Evolutionary conservation across 164 flowering plant genomes (phyloP).

Genomic region (Dillenia turbinata): DNA sequence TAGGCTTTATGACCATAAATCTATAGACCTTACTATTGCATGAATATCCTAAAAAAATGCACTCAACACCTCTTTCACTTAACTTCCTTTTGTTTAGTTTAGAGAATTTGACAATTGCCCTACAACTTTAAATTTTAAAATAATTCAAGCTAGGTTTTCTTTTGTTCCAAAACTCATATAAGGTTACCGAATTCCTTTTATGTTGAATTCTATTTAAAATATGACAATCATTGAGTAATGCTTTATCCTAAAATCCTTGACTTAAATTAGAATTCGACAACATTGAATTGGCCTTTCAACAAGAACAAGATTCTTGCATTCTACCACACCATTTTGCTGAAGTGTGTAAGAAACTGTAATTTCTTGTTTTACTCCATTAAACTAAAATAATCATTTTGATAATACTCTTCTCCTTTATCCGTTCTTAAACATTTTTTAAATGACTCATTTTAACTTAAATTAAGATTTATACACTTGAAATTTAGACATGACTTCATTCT

Average conservation of each 20-base stretch:
- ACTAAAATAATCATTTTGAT: neutral
- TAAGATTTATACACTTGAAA: conserved; percentile 4
- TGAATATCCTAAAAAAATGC: conserved; percentile 14
- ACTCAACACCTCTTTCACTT: conserved; percentile 7
- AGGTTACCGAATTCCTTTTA: neutral
- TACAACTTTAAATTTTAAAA: conserved; percentile 8
- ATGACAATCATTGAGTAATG: conserved; percentile 5
- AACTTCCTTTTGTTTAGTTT: conserved; percentile 4
- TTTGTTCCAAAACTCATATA: conserved; percentile 4
- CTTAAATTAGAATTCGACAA: neutral
- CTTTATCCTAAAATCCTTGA: conserved; percentile 2
- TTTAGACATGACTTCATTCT: neutral
- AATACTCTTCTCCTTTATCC: conserved; percentile 9
- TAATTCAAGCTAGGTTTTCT: neutral
- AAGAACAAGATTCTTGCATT: conserved; percentile 3
- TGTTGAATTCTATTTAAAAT: conserved; percentile 1
- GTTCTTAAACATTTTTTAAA: conserved; percentile 1
- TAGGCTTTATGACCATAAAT: neutral
- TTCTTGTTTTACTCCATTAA: conserved; percentile 4
- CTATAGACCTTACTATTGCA: conserved; percentile 7
- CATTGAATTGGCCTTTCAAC: conserved; percentile 6
- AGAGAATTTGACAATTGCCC: conserved; percentile 1
- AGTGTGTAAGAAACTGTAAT: neutral
- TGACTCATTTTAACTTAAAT: neutral
- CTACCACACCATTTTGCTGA: neutral